A percentile compares a stretch with the other conserved stretches of the same genome.
Conservation (phyloP, 2,329 filamentous ascomycete genomes). For the Diplodia sapinea region DNA sequence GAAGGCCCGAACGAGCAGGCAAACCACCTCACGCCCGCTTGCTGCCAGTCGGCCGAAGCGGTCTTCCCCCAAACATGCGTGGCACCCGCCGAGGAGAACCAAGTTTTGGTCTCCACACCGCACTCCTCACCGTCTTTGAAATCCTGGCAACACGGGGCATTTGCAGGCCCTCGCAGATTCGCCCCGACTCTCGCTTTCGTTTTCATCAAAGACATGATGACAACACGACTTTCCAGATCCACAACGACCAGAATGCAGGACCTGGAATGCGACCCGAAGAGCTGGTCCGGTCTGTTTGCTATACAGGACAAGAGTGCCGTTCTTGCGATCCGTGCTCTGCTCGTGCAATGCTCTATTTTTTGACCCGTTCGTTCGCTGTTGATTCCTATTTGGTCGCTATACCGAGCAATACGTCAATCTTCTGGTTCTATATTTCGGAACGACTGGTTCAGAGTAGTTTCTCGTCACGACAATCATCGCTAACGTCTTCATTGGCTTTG, state of each 20-base stretch:
- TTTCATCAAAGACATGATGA: background rate
- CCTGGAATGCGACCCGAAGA: background rate
- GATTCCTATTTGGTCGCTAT: background rate
- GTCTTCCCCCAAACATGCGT: background rate
- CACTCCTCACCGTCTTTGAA: background rate
- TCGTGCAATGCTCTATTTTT: background rate
- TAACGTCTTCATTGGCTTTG: background rate
- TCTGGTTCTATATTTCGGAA: background rate
- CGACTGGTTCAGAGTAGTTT: background rate
- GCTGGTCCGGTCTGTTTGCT: background rate
- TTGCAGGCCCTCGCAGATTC: background rate
- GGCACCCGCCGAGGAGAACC: constrained; percentile 6
- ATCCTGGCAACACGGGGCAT: constrained; percentile 7
- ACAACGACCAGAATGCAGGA: background rate
- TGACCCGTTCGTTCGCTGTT: background rate
- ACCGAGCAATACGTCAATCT: background rate
- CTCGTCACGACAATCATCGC: background rate
- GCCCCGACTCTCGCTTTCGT: constrained; percentile 3
- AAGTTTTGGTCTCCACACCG: constrained; percentile 11
- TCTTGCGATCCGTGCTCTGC: background rate
- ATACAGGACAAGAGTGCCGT: background rate
- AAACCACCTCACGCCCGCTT: constrained; percentile 7
- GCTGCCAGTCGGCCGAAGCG: constrained; percentile 6
- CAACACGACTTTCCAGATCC: constrained; percentile 1
- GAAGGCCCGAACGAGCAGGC: constrained; percentile 21